Evolutionary conservation across 2,329 filamentous ascomycete species (phyloP).

Genomic region (Ilyonectria mors-panacis): DNA sequence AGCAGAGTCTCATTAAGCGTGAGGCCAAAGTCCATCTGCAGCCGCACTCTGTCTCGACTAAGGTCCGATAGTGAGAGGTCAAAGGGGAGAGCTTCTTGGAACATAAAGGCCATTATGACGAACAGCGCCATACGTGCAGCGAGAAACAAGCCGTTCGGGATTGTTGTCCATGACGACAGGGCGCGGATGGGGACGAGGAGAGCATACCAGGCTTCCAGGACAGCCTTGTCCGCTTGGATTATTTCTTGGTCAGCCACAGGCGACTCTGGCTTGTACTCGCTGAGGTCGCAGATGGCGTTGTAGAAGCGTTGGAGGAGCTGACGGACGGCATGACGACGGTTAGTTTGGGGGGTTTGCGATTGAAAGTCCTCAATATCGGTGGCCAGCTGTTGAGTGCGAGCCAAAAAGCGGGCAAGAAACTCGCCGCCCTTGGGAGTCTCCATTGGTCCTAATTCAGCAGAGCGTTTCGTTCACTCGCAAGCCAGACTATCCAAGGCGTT

Average conservation of each 20-base stretch:
- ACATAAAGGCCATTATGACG: neutral
- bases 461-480: neutral
- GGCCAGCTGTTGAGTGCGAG: neutral
- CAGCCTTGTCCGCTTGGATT: neutral
- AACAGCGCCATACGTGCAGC: neutral
- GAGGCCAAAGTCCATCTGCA: conserved; percentile 2
- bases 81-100: neutral
- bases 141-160: neutral
- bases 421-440: no score
- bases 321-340: neutral
- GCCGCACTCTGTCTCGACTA: neutral
- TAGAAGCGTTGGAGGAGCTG: neutral
- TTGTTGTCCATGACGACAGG: neutral
- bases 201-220: neutral
- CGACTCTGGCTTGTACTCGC: neutral
- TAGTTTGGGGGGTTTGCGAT: no score
- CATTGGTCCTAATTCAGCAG: neutral
- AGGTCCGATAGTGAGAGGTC: neutral
- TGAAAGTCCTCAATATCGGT: neutral
- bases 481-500: no score
- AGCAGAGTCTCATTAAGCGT: neutral
- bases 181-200: neutral
- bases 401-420: neutral
- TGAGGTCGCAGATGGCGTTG: conserved; percentile 3
- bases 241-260: neutral